Conservation (phyloP, 2,329 filamentous ascomycete species). For the Lecanosticta acicola region DNA sequence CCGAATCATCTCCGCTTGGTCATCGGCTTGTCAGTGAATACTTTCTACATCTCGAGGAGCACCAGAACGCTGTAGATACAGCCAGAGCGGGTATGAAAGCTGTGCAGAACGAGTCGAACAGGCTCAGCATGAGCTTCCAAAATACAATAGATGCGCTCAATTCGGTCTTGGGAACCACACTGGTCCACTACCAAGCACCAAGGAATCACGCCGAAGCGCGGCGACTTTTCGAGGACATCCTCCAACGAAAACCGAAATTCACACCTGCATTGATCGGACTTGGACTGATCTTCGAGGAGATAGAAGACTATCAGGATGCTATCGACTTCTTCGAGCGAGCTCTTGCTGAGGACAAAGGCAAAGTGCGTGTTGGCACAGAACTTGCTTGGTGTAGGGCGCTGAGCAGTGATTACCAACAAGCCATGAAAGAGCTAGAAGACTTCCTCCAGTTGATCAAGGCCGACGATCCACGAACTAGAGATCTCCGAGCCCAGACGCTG, state of each 20-base stretch:
- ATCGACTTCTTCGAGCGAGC: conserved; percentile 75
- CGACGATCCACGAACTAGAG: conserved; percentile 55
- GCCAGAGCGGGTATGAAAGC: conserved; percentile 67
- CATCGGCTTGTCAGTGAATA: conserved; percentile 79
- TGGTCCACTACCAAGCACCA: conserved; percentile 86
- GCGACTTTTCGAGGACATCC: conserved; percentile 73
- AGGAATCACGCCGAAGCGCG: conserved; percentile 86
- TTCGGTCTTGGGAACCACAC: conserved; percentile 73
- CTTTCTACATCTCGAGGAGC: conserved; percentile 77
- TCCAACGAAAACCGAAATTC: conserved; percentile 67
- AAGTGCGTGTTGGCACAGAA: conserved; percentile 76
- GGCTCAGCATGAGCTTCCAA: conserved; percentile 62
- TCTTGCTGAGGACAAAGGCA: conserved; percentile 63
- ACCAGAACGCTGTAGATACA: conserved; percentile 72
- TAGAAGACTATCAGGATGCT: conserved; percentile 79
- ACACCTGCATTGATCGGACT: conserved; percentile 82
- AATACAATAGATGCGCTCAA: conserved; percentile 70
- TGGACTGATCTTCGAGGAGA: conserved; percentile 86
- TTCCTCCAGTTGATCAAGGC: conserved; percentile 62
- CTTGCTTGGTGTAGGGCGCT: conserved; percentile 88
- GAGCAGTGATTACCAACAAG: conserved; percentile 65
- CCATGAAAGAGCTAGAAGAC: conserved; percentile 63
- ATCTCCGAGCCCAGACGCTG: conserved; percentile 77
- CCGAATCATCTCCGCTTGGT: conserved; percentile 65
- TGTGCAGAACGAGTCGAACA: conserved; percentile 54